Percentiles rank a stretch among this genome's conserved stretches.
These are phyloP conservation scores for Globisporangium carolinianum DNA, from an alignment of 352 stramenopile genomes.

Conservation along the genomic window DNA sequence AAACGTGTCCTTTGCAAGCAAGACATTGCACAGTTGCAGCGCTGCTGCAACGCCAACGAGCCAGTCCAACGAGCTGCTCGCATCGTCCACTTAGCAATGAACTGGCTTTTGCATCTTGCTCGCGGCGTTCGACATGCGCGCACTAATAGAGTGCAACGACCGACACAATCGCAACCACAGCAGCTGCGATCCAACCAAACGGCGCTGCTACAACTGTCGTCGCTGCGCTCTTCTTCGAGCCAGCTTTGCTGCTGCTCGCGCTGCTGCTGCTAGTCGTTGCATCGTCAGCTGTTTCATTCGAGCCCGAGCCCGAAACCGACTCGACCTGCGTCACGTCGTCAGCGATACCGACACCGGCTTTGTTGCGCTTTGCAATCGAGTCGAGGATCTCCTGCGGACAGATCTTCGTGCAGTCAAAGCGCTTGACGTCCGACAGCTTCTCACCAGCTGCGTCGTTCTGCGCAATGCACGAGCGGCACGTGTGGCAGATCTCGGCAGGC, in stretches of 20 bases:
- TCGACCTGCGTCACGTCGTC: conserved; percentile 35
- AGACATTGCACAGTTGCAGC: too few species aligned
- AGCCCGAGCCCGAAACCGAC: conserved; percentile 18
- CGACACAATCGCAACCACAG: conserved; percentile 1
- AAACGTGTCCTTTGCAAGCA: too few species aligned
- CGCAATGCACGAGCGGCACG: conserved; percentile 72
- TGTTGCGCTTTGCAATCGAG: conserved; percentile 50
- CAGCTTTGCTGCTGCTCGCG: conserved; percentile 6
- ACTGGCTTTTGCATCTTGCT: neutral
- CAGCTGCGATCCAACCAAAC: neutral
- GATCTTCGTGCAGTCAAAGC: conserved; percentile 73
- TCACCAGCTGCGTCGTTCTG: conserved; percentile 61
- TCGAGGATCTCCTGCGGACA: conserved; percentile 62
- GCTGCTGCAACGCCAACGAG: too few species aligned
- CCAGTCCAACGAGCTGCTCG: too few species aligned
- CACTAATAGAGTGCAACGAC: conserved; percentile 8
- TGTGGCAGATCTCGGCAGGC: conserved; percentile 67
- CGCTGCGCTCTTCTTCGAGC: conserved; percentile 3
- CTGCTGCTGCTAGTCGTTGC: neutral
- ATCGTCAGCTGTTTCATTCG: neutral
- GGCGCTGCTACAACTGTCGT: conserved; percentile 3
- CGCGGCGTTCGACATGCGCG: neutral
- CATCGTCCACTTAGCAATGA: neutral
- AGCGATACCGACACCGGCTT: conserved; percentile 44
- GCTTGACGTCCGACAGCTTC: conserved; percentile 41